phyloP scores from a whole-genome alignment of 129 eudicot genomes.

The Ambrosia trifida region DNA sequence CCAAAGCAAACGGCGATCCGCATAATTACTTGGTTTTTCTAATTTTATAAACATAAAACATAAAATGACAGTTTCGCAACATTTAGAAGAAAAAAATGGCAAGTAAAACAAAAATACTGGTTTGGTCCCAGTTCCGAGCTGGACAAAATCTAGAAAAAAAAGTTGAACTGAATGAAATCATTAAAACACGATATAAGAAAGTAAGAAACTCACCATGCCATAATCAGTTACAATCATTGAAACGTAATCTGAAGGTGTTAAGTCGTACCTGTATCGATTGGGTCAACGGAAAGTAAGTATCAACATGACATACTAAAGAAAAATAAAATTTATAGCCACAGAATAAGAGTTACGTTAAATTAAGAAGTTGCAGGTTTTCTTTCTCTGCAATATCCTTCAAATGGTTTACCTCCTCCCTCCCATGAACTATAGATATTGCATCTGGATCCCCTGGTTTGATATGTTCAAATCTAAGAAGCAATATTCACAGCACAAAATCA shows the following conservation, averaged over 20 bases:
- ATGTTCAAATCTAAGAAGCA: not conserved
- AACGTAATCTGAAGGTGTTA: slow-evolving; percentile 87
- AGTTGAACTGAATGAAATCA: not conserved
- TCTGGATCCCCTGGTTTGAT: slow-evolving; percentile 80
- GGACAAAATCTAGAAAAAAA: not conserved
- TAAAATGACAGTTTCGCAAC: too few species aligned
- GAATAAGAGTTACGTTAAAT: slow-evolving; percentile 59
- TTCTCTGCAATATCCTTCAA: slow-evolving; percentile 61
- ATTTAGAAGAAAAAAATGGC: too few species aligned
- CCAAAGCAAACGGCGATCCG: too few species aligned
- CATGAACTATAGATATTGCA: slow-evolving; percentile 64
- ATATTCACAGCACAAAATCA: not conserved
- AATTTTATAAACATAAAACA: too few species aligned
- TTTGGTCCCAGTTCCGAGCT: too few species aligned
- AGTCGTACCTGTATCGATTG: slow-evolving; percentile 69
- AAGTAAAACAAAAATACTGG: too few species aligned
- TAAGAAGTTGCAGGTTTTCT: slow-evolving; percentile 77
- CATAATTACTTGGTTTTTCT: too few species aligned
- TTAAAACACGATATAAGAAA: not conserved
- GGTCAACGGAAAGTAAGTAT: slow-evolving; percentile 1
- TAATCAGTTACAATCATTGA: slow-evolving; percentile 91
- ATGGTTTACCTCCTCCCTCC: slow-evolving; percentile 60
- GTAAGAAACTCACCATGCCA: slow-evolving; percentile 78
- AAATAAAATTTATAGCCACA: not conserved
- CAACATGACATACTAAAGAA: not conserved